phyloP scores from a whole-genome alignment of 495 filamentous ascomycete species.

The Xylaria telfairii region DNA sequence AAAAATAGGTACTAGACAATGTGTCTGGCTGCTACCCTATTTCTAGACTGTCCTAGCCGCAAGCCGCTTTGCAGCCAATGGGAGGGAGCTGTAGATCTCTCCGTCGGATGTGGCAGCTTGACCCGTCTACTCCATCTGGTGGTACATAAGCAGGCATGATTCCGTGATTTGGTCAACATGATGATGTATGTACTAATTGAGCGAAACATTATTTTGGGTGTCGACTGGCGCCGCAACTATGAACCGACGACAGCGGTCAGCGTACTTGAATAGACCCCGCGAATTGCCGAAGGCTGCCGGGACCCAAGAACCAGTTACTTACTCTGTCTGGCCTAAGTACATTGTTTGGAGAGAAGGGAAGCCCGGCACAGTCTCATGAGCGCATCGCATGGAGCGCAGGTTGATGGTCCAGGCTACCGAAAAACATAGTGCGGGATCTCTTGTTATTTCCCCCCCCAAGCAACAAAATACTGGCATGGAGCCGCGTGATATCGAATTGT shows the following conservation, averaged over 20 bases:
- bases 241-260: background rate
- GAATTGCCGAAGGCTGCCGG: background rate
- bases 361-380: background rate
- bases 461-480: background rate
- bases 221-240: background rate
- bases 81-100: background rate
- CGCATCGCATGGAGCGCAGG: background rate
- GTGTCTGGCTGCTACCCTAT: background rate
- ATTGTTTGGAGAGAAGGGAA: background rate
- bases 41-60: background rate
- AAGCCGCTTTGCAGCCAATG: background rate
- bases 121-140: background rate
- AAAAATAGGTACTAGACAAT: background rate
- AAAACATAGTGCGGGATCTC: background rate
- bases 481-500: background rate
- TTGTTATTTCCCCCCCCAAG: background rate
- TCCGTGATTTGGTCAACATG: background rate
- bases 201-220: background rate
- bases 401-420: background rate
- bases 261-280: background rate
- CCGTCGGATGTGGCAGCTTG: background rate
- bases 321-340: background rate
- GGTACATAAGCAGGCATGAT: constrained; percentile 4
- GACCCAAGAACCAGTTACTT: background rate
- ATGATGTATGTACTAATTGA: background rate